Evolutionary conservation across 352 stramenopile genomes (phyloP), one percentile per base, ranked within the genome.

Genomic region (Phytophthora uliginosa): DNA sequence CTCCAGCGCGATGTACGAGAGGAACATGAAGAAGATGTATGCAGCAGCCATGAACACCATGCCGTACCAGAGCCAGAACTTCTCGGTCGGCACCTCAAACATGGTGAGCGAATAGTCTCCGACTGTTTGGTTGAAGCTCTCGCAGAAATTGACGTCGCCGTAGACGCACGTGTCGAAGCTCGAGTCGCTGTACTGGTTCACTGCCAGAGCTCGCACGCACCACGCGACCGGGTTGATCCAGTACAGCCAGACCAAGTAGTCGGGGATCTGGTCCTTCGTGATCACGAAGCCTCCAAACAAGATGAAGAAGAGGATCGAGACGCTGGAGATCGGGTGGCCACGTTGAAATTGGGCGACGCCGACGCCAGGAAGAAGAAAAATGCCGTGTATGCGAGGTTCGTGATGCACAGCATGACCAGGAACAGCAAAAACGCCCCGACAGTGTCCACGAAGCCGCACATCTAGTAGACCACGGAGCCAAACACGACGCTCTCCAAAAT

Each of bases 331-430:
- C 38, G 62, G 62, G 62, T 63, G 52, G 62, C 62, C 24, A 69
- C 42, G 40, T 69, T 69, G 18, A 58, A 51, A 26, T 79, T 61
- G 8, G 77, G 69, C 7, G 71, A 34, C 6, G 69, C 47, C 1
- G 57, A 56, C 4, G 74, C 56, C 7, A 66, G 67, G 52, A 66
- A 81, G 61, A 71, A 74, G 53, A 88, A 83, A 17, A 61, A 77
- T 2, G 67, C 50, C 3, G 59, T 51, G 42, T 75, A 76, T 3
- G 64, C 65, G 45, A 84, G 17, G 60, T 76, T 83, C 18, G 78
- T 85, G 78, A 59, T 50, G 68, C 91, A 74, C 22, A 97, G 75
- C 7, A 93, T 71, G 1, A 80, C 22, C 20, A 80, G 13, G 65
- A 84, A 87, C 18, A 66, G 63, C 5, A 59, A 17, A 52, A 65